A percentile compares a stretch with the other conserved stretches of the same genome.
Conservation (phyloP, 2,329 filamentous ascomycete genomes). For the Pseudocercospora eumusae region DNA sequence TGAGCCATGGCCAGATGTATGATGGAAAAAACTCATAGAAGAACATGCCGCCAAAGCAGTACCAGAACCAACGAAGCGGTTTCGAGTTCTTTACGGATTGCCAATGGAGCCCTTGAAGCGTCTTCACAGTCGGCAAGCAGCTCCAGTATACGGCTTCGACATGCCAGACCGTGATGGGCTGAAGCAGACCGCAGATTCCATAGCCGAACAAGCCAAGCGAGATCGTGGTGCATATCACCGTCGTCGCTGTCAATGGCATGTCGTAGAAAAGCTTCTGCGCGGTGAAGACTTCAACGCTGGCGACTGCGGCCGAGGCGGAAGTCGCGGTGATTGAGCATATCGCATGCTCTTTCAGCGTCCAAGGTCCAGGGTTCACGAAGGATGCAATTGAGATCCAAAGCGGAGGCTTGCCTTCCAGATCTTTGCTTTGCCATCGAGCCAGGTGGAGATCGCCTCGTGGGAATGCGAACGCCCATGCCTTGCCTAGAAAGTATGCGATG, state of each 20-base stretch:
- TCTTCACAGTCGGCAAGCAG: conserved; percentile 56
- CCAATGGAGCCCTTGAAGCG: conserved; percentile 58
- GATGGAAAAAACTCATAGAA: conserved; percentile 57
- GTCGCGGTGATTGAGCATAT: conserved; percentile 29
- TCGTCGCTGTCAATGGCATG: conserved; percentile 48
- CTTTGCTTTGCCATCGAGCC: conserved; percentile 49
- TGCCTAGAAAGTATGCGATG: conserved; percentile 59
- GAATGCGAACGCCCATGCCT: conserved; percentile 50
- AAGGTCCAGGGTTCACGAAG: conserved; percentile 56
- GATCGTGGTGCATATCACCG: conserved; percentile 53
- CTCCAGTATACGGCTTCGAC: conserved; percentile 60
- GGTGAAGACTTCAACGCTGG: conserved; percentile 38
- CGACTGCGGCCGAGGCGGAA: conserved; percentile 45
- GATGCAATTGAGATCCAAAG: conserved; percentile 44
- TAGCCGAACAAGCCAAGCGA: conserved; percentile 60
- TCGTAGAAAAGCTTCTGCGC: conserved; percentile 56
- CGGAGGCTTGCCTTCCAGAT: conserved; percentile 47
- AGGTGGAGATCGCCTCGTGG: conserved; percentile 57
- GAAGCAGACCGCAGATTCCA: conserved; percentile 55
- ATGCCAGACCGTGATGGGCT: conserved; percentile 58
- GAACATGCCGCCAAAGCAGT: conserved; percentile 48
- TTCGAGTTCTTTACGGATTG: conserved; percentile 54
- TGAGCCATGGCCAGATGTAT: conserved; percentile 59
- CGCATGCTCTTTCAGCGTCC: conserved; percentile 59
- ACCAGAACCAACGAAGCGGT: conserved; percentile 57